These are phyloP conservation scores for Saccharomyces hybrid DNA, from an alignment of 1,139 yeast genomes.

Conservation along the genomic window DNA sequence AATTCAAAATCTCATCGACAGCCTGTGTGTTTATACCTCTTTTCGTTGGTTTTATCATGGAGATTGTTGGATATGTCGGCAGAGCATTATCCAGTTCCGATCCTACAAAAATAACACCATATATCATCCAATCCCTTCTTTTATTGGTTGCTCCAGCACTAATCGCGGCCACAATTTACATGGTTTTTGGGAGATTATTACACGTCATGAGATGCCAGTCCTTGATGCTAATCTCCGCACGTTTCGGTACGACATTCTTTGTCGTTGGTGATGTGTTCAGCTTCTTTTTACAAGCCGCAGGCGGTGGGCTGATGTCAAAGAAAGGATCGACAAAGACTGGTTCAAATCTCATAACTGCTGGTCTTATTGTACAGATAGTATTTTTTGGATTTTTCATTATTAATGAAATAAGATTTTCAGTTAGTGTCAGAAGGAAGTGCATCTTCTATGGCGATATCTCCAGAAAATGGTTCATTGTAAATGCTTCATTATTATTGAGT, in stretches of 20 bases:
- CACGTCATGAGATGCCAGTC: too few relatives aligned
- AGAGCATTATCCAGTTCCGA: too few relatives aligned
- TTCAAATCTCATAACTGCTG: constrained; percentile 27
- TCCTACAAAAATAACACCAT: constrained; percentile 24
- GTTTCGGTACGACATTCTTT: too few relatives aligned
- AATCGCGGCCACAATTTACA: too few relatives aligned
- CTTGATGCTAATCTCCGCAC: too few relatives aligned
- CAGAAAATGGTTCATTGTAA: constrained; percentile 19
- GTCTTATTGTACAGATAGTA: constrained; percentile 34
- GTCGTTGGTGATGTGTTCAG: too few relatives aligned
- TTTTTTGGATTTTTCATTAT: constrained; percentile 34
- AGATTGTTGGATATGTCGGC: too few relatives aligned
- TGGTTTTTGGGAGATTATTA: too few relatives aligned
- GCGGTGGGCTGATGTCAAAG: constrained; percentile 38
- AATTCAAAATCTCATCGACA: too few relatives aligned
- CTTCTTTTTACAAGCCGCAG: constrained; percentile 33
- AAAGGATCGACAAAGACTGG: constrained; percentile 20
- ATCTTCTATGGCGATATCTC: constrained; percentile 4
- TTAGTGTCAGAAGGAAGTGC: constrained; percentile 9
- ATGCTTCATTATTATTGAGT: constrained; percentile 24
- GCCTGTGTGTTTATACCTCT: too few relatives aligned
- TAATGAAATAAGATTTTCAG: constrained; percentile 18
- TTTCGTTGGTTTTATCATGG: too few relatives aligned
- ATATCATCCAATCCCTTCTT: constrained; percentile 34
- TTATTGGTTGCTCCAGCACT: constrained; percentile 19